Evolutionary conservation across 148 eudicot genomes (phyloP).

Genomic region (Vaccinium darrowii): DNA sequence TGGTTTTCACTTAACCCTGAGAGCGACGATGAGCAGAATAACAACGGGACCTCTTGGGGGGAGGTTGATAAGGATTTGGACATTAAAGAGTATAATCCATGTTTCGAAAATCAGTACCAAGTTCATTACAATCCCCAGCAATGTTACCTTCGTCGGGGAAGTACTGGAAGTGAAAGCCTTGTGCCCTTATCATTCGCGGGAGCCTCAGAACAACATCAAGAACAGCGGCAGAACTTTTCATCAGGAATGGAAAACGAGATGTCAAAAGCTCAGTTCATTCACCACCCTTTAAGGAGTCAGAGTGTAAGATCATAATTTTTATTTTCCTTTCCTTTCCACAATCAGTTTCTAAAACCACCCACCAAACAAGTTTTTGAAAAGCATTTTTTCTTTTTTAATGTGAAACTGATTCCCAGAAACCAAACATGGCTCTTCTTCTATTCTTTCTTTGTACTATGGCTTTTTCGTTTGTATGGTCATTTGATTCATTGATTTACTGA

Average conservation of each 20-base stretch:
- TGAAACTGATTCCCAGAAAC: background rate
- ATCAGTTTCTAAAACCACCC: background rate
- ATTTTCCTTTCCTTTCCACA: background rate
- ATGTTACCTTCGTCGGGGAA: background rate
- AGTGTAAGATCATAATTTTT: background rate
- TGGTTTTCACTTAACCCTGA: constrained; percentile 9
- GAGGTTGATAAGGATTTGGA: background rate
- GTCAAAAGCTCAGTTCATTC: background rate
- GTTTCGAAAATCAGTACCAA: background rate
- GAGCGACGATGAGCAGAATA: background rate
- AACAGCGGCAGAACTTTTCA: background rate
- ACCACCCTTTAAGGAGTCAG: background rate
- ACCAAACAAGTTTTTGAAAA: background rate
- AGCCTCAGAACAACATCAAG: background rate
- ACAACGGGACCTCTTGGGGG: background rate
- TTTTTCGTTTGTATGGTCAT: no score
- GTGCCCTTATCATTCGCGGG: background rate
- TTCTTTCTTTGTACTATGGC: background rate
- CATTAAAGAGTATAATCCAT: background rate
- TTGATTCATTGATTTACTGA: no score
- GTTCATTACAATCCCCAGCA: background rate
- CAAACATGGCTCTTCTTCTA: background rate
- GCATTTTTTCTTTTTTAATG: background rate
- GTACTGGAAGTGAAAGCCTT: background rate
- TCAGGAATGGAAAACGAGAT: background rate